Base-by-base conservation (phyloP, 352 stramenopile genomes). In the Pythium dissotocum region DNA sequence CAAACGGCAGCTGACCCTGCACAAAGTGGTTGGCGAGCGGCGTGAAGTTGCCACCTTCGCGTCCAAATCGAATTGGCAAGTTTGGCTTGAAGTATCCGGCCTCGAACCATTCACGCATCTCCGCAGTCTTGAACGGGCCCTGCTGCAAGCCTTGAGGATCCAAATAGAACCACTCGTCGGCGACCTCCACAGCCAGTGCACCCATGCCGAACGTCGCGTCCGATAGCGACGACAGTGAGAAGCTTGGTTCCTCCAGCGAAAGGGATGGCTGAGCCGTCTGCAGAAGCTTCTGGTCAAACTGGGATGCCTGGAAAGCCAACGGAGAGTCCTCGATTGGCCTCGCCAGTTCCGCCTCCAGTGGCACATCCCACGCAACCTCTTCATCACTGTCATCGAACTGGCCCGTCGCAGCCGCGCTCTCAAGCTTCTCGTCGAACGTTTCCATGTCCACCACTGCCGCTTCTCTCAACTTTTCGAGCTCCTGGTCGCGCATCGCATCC, bases 41-140 rank as follows among this genome's bases (percentile, higher is more conserved):
- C n/a, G 80, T 83, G 67, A 95, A 95, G 8, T 69, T 70, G 1
- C 56, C 56, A n/a, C 85, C 83, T 60, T 94, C 81, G n/a, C 67
- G 77, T 2, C 87, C 85, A 63, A 93, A 95, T 36, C 82, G 84
- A 68, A 96, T 94, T 14, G 88, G 88, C n/a, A 96, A 65, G 61
- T 94, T 87, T 12, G 88, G 88, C 63, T 96, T 96, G 26, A 96
- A 96, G 76, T 96, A 96, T 13, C 88, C 88, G 4, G 88, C 88
- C 63, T 96, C 88, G 49, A 94, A 96, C 88, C 88, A 96, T 62
- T 96, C 88, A 6, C 88, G 88, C 88, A 96, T 96, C 42, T 96
- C 88, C 0, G 75, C 75, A 28, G 82, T 93, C 70, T 94, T 94
- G 74, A 96, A 96, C 18, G 86, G 88, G 21, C 88, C 86, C 67